phyloP scores from a whole-genome alignment of 192 early-diverging fungal genomes.

The Coemansia sp. region DNA sequence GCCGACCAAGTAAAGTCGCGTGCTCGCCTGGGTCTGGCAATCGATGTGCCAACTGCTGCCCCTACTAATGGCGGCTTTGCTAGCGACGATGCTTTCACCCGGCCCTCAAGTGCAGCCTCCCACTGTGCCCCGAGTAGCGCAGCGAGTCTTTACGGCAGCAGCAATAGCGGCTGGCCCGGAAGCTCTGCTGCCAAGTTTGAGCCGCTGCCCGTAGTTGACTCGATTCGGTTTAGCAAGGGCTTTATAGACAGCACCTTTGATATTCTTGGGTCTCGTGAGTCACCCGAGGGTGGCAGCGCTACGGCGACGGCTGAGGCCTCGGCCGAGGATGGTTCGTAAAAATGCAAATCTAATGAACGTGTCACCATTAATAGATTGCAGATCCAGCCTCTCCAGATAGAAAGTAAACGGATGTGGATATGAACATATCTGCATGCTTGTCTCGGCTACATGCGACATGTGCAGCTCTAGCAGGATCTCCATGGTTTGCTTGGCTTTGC shows the following conservation, averaged over 20 bases:
- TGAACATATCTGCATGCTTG: neutral
- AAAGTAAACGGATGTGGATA: neutral
- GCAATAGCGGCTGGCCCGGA: conserved; percentile 18
- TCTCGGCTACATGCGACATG: neutral
- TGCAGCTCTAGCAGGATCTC: neutral
- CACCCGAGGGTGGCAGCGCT: neutral
- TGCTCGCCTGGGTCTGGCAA: conserved; percentile 26
- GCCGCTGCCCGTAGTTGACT: conserved; percentile 40
- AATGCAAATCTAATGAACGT: neutral
- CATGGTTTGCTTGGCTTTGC: neutral
- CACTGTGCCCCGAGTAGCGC: conserved; percentile 21
- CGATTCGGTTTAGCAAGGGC: conserved; percentile 50
- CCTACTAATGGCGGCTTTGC: neutral
- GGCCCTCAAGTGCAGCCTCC: conserved; percentile 4
- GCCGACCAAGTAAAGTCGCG: conserved; percentile 43
- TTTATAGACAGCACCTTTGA: conserved; percentile 41
- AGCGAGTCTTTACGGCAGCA: conserved; percentile 14
- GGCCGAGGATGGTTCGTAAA: neutral
- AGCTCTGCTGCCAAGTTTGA: conserved; percentile 17
- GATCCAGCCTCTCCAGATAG: neutral
- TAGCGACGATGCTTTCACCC: neutral
- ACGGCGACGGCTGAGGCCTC: neutral
- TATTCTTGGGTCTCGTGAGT: conserved; percentile 8
- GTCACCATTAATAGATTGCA: neutral
- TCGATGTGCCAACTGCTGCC: neutral